These are phyloP conservation scores for Wallacemonas sp. DNA, from an alignment of 208 protist species.

Conservation along the genomic window DNA sequence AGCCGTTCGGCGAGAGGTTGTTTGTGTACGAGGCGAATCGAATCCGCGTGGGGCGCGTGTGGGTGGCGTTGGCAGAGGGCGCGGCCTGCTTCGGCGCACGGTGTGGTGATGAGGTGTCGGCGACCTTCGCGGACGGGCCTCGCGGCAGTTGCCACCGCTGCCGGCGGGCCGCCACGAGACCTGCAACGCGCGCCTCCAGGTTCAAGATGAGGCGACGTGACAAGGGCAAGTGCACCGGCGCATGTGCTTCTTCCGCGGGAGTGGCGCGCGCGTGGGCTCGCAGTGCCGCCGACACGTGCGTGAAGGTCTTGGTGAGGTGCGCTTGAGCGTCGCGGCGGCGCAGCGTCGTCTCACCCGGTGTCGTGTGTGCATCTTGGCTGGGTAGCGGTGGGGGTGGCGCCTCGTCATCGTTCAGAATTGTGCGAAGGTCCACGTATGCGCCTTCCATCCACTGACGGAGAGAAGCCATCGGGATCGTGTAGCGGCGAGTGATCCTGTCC, in stretches of 20 bases:
- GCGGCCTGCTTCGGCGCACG: neutral
- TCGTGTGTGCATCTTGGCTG: no score
- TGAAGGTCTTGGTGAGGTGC: no score
- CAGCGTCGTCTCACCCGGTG: no score
- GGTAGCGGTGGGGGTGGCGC: no score
- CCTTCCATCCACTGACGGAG: neutral
- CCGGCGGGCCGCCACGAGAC: neutral
- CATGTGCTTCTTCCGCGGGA: no score
- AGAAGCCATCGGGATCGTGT: neutral
- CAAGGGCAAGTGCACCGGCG: neutral
- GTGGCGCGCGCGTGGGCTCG: no score
- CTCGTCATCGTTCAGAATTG: no score
- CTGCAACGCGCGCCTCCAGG: neutral
- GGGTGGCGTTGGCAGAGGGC: neutral
- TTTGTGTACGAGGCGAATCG: slow-evolving; percentile 15
- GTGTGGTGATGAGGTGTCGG: no score
- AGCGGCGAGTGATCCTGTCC: neutral
- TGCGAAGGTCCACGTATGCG: neutral
- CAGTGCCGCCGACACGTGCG: no score
- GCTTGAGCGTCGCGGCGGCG: no score
- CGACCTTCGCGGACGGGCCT: no score
- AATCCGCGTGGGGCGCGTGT: slow-evolving; percentile 9
- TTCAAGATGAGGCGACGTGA: neutral
- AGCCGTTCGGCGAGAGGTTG: slow-evolving; percentile 19
- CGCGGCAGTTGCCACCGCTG: neutral